Conservation (phyloP, 2,329 filamentous ascomycete genomes). For the Seiridium cupressi region DNA sequence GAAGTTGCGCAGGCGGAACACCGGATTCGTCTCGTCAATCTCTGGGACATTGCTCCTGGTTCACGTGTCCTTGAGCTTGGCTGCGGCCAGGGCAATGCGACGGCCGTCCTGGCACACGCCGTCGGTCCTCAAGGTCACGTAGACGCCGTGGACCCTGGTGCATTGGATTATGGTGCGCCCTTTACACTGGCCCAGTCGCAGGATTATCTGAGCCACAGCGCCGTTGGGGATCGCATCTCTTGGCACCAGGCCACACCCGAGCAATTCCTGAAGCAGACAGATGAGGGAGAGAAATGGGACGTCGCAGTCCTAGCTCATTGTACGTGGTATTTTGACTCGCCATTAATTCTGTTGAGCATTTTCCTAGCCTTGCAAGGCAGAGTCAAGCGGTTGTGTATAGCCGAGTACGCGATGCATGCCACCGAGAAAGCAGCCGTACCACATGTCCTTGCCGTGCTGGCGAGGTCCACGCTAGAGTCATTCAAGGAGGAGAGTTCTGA, state of each 20-base stretch:
- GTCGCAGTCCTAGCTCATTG: slow-evolving; percentile 34
- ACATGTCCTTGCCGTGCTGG: slow-evolving; percentile 51
- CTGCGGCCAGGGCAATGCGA: slow-evolving; percentile 59
- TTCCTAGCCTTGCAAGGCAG: slow-evolving; percentile 32
- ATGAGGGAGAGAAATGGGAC: slow-evolving; percentile 9
- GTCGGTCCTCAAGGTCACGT: slow-evolving; percentile 43
- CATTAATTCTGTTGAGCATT: slow-evolving; percentile 30
- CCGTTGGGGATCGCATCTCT: slow-evolving; percentile 38
- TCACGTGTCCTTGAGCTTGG: slow-evolving; percentile 53
- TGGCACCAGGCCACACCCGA: slow-evolving; percentile 39
- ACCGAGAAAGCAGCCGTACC: slow-evolving; percentile 36
- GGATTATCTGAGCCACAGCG: slow-evolving; percentile 34
- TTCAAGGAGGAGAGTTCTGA: slow-evolving; percentile 32
- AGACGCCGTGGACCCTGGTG: slow-evolving; percentile 51
- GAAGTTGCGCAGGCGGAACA: slow-evolving; percentile 29
- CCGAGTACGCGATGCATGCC: slow-evolving; percentile 44
- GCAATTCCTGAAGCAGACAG: slow-evolving; percentile 29
- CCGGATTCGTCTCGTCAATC: slow-evolving; percentile 31
- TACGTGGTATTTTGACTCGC: slow-evolving; percentile 52
- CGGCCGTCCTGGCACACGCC: slow-evolving; percentile 48
- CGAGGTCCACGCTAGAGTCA: slow-evolving; percentile 41
- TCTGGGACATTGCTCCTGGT: slow-evolving; percentile 35
- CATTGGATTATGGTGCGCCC: slow-evolving; percentile 47
- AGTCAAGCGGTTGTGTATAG: slow-evolving; percentile 36
- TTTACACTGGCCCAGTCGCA: slow-evolving; percentile 50